A percentile compares a stretch with the other conserved stretches of the same genome.
Evolutionary conservation across 768 basidiomycete species (phyloP).

Genomic region (Naganishia onofrii): DNA sequence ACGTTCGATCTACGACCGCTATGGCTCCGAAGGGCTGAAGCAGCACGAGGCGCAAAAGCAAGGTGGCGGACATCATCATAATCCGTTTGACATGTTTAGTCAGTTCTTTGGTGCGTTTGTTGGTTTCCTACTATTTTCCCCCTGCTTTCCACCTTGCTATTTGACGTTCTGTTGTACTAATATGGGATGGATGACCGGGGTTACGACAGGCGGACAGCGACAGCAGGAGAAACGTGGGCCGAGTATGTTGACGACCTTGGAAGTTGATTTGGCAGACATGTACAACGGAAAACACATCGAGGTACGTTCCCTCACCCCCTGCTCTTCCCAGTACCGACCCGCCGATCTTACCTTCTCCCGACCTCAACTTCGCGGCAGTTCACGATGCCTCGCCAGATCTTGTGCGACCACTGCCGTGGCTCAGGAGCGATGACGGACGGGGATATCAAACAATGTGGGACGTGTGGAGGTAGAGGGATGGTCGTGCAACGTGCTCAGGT

Average conservation of each 20-base stretch:
- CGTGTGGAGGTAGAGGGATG: slow-evolving; percentile 80
- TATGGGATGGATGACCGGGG: no score
- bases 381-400: slow-evolving; percentile 81
- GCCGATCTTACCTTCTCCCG: neutral
- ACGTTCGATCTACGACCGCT: slow-evolving; percentile 67
- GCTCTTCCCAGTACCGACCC: neutral
- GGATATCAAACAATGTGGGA: slow-evolving; percentile 81
- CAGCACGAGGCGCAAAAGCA: slow-evolving; percentile 64
- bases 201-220: slow-evolving; percentile 32
- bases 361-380: slow-evolving; percentile 63
- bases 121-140: no score
- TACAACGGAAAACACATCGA: slow-evolving; percentile 85
- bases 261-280: slow-evolving; percentile 80
- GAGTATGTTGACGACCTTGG: slow-evolving; percentile 55
- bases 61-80: slow-evolving; percentile 68
- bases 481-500: slow-evolving; percentile 87
- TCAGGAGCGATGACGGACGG: slow-evolving; percentile 85
- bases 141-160: no score
- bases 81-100: slow-evolving; percentile 93
- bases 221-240: slow-evolving; percentile 52
- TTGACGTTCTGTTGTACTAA: no score
- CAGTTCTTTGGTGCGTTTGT: slow-evolving; percentile 70
- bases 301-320: slow-evolving; percentile 51
- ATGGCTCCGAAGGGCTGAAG: slow-evolving; percentile 77
- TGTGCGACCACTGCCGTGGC: slow-evolving; percentile 96